A percentile compares a stretch with the other conserved stretches of the same genome.
phyloP scores from a whole-genome alignment of 805 yeast species.

The Candida chauliodis region DNA sequence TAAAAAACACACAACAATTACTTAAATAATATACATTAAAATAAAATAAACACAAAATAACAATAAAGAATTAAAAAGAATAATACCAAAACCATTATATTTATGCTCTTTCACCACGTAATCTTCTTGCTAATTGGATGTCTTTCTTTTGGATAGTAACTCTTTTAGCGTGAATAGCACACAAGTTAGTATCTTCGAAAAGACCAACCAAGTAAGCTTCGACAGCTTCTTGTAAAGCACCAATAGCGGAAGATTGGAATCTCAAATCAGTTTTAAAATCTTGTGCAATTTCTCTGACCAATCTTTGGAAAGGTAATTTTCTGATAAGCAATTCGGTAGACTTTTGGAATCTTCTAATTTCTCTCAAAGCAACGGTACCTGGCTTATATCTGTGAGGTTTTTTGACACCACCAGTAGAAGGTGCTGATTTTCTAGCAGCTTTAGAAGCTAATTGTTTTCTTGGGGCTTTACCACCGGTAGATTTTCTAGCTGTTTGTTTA shows the following conservation, averaged over 20 bases:
- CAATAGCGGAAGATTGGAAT: slow-evolving; percentile 48
- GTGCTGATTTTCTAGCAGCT: slow-evolving; percentile 51
- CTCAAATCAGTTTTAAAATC: slow-evolving; percentile 49
- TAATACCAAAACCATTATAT: slow-evolving; percentile 7
- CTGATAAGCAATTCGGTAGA: slow-evolving; percentile 47
- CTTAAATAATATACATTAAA: slow-evolving; percentile 6
- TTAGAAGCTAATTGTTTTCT: slow-evolving; percentile 50
- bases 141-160: slow-evolving; percentile 50
- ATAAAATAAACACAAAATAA: slow-evolving; percentile 7
- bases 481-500: slow-evolving; percentile 49
- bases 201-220: slow-evolving; percentile 48
- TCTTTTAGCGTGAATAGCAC: slow-evolving; percentile 51
- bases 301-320: slow-evolving; percentile 50
- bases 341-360: slow-evolving; percentile 49
- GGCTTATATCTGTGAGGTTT: slow-evolving; percentile 53
- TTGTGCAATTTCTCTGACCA: slow-evolving; percentile 48
- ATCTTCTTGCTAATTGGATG: slow-evolving; percentile 49
- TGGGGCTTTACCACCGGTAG: slow-evolving; percentile 52
- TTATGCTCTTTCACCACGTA: slow-evolving; percentile 49
- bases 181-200: slow-evolving; percentile 49
- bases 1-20: too few species aligned
- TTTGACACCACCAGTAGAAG: slow-evolving; percentile 49
- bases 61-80: slow-evolving; percentile 8
- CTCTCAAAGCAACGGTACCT: slow-evolving; percentile 51
- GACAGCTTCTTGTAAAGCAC: slow-evolving; percentile 49